Conservation (phyloP, 2,329 filamentous ascomycete species). For the Colletotrichum sp. region DNA sequence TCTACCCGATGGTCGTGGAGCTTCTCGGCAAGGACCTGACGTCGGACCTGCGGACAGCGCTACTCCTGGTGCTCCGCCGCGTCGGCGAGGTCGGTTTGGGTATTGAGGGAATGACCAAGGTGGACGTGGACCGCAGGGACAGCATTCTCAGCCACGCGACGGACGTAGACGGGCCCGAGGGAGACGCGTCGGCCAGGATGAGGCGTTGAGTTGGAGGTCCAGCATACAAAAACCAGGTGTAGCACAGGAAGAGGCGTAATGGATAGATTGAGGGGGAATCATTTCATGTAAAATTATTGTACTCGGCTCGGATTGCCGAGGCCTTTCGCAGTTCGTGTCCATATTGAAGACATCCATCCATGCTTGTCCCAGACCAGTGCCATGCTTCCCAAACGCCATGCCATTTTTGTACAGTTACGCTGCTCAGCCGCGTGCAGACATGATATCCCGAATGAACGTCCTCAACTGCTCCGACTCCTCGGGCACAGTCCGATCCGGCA, state of each 20-base stretch:
- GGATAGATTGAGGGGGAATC: conserved; percentile 14
- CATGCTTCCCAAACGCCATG: not conserved
- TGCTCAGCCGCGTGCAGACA: conserved; percentile 28
- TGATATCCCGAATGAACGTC: conserved; percentile 47
- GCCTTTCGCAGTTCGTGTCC: conserved; percentile 10
- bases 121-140: conserved; percentile 38
- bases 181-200: conserved; percentile 35
- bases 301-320: not conserved
- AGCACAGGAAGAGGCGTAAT: conserved; percentile 7
- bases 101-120: conserved; percentile 53
- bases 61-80: conserved; percentile 78
- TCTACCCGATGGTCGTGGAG: conserved; percentile 87
- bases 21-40: conserved; percentile 83
- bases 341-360: conserved; percentile 10
- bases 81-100: conserved; percentile 80
- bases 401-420: not conserved
- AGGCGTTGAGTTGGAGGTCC: not conserved
- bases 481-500: conserved; percentile 55
- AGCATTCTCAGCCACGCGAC: conserved; percentile 42
- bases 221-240: not conserved
- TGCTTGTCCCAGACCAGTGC: not conserved
- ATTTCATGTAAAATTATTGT: conserved; percentile 14
- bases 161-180: conserved; percentile 28
- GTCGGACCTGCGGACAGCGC: conserved; percentile 75
- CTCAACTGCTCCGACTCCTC: conserved; percentile 55